Evolutionary conservation across 2,329 filamentous ascomycete species (phyloP).

Genomic region (Sporothrix phasma): DNA sequence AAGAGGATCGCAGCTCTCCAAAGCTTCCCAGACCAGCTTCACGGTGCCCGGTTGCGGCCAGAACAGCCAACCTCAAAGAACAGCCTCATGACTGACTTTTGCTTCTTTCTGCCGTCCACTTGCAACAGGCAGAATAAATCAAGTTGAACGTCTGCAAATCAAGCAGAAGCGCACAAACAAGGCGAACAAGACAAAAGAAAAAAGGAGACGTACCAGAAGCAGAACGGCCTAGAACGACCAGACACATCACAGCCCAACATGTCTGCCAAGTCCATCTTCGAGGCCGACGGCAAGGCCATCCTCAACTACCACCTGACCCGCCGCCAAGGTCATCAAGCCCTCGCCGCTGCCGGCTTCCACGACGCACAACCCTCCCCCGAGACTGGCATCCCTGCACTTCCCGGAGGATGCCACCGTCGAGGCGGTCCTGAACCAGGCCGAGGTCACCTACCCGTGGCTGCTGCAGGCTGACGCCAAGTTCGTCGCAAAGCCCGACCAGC

Average conservation of each 20-base stretch:
- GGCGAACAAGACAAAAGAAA: neutral
- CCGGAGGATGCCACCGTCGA: slow-evolving; percentile 75
- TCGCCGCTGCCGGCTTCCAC: slow-evolving; percentile 75
- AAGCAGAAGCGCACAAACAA: neutral
- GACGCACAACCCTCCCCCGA: slow-evolving; percentile 86
- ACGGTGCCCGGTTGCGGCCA: neutral
- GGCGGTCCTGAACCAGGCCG: slow-evolving; percentile 85
- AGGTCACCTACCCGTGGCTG: slow-evolving; percentile 95
- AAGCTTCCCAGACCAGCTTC: neutral
- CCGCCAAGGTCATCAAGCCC: slow-evolving; percentile 93
- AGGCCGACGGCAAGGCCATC: slow-evolving; percentile 99
- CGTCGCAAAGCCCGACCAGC: slow-evolving; percentile 97
- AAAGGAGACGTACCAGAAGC: neutral
- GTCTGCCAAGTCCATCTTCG: slow-evolving; percentile 94
- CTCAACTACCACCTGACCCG: slow-evolving; percentile 99
- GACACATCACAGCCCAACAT: slow-evolving; percentile 34
- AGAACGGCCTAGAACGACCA: neutral
- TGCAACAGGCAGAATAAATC: neutral
- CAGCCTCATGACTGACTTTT: neutral
- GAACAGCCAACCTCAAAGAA: neutral
- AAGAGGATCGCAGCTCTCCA: neutral
- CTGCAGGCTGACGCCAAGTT: slow-evolving; percentile 76
- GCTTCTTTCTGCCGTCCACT: neutral
- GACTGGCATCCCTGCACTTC: slow-evolving; percentile 88
- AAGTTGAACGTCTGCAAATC: neutral